Evolutionary conservation across 768 basidiomycete species (phyloP), one percentile per base, ranked within the genome.

Genomic region (Boletus tomentosulus): DNA sequence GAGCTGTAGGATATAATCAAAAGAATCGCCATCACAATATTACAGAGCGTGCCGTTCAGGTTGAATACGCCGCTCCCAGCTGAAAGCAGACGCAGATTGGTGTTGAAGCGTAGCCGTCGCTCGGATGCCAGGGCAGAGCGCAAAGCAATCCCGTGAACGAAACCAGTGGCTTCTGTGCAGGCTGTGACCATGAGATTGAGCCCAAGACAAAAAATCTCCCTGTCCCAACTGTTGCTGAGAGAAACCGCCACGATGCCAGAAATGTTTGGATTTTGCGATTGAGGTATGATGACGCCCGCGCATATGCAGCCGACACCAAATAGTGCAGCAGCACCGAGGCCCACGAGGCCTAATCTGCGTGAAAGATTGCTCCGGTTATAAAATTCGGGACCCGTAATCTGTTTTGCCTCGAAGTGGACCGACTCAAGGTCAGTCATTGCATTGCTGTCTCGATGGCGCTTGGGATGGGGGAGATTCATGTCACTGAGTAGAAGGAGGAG

Each of bases 121-220:
- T 69, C 50, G 3, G 66, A 61, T 4, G 66, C 55, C 35, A 71
- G 54, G 6, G 60, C 59, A 12, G 67, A 62, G 19, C 69, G 65
- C 55, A 69, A 30, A 1, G 68, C 57, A 41, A 66, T 60, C 38
- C 52, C 56, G 15, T 70, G 69, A 9, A 57, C 59, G 8, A 63
- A 61, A 9, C 69, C 70, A 3, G 57, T 70, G 4, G 66, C 57
- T 39, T 70, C 69, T 8, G 66, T 70, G 28, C 69, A 70, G 7
- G 54, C 38, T 0, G 62, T 51, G 31, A 69, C 62, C 49, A 70
- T 51, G 8, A 66, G 38, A 27, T 61, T 68, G 48, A 70, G 61
- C 3, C 16, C 61, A 11, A 70, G 57, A 35, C 12, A 35, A 33
- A 71, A 16, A 1, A 59, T 33, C 34, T 71, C 65, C 19, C 43